A percentile compares a stretch with the other conserved stretches of the same genome.
Conservation (phyloP, 2,329 filamentous ascomycete genomes). For the Neonectria faginata region DNA sequence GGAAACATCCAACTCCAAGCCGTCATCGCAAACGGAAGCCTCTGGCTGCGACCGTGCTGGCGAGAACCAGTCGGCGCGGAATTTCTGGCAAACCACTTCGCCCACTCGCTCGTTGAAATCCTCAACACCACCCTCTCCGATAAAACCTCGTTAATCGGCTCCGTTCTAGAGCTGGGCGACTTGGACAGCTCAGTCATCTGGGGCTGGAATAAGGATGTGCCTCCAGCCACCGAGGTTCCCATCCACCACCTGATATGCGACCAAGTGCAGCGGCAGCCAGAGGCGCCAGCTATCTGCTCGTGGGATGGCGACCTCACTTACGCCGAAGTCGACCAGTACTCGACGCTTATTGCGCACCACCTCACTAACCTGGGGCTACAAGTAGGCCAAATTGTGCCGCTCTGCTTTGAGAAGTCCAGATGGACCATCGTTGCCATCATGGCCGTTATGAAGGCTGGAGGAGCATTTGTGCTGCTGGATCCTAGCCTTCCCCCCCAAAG, state of each 20-base stretch:
- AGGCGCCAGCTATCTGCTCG: conserved; percentile 45
- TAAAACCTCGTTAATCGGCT: conserved; percentile 25
- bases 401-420: conserved; percentile 50
- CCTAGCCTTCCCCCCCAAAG: conserved; percentile 42
- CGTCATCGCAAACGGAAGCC: conserved; percentile 29
- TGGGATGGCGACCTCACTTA: conserved; percentile 51
- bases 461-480: conserved; percentile 50
- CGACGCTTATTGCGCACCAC: conserved; percentile 42
- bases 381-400: conserved; percentile 44
- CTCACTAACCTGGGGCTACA: conserved; percentile 40
- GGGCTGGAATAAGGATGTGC: conserved; percentile 43
- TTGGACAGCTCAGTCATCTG: conserved; percentile 40
- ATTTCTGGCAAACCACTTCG: conserved; percentile 42
- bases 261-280: conserved; percentile 38
- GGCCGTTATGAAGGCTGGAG: conserved; percentile 50
- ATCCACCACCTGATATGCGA: conserved; percentile 44
- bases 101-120: conserved; percentile 38
- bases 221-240: conserved; percentile 30
- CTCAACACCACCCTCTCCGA: conserved; percentile 40
- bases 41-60: conserved; percentile 40
- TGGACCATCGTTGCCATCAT: conserved; percentile 48
- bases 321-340: conserved; percentile 38
- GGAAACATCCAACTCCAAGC: conserved; percentile 43
- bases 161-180: conserved; percentile 37
- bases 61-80: conserved; percentile 42